These are phyloP conservation scores for Akanthomyces dipterigenus DNA, from an alignment of 2,329 filamentous ascomycete genomes.

Conservation along the genomic window DNA sequence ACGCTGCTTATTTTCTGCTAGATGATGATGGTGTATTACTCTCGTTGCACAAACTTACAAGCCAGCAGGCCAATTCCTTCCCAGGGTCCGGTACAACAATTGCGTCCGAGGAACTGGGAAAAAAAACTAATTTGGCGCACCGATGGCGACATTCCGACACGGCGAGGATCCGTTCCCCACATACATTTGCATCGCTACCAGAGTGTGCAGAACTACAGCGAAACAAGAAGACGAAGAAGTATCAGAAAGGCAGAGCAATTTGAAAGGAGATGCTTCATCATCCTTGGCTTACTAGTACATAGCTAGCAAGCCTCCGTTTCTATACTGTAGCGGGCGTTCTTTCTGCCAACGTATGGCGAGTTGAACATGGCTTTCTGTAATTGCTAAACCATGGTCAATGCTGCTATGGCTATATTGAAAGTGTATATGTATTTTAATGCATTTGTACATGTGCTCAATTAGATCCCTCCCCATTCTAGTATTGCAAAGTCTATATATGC, in stretches of 20 bases:
- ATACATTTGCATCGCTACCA: not conserved
- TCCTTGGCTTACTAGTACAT: too few relatives aligned
- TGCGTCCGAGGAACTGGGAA: not conserved
- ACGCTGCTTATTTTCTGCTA: not conserved
- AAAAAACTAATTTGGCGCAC: slow-evolving; percentile 11
- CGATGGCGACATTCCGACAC: slow-evolving; percentile 20
- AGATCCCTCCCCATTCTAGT: not conserved
- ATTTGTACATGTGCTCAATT: not conserved
- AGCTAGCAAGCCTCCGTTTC: too few relatives aligned
- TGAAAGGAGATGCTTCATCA: too few relatives aligned
- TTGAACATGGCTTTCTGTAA: not conserved
- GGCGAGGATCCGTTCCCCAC: slow-evolving; percentile 8
- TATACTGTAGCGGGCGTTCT: too few relatives aligned
- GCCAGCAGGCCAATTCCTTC: not conserved
- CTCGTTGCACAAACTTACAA: not conserved
- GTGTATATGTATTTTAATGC: not conserved
- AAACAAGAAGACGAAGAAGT: too few relatives aligned
- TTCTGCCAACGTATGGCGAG: too few relatives aligned
- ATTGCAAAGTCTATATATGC: not conserved
- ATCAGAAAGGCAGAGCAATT: too few relatives aligned
- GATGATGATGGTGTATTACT: not conserved
- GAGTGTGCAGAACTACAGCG: too few relatives aligned
- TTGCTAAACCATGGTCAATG: not conserved
- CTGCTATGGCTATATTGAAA: not conserved
- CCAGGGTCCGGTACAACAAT: not conserved